These are phyloP conservation scores for Globisporangium cystogenes DNA, from an alignment of 352 stramenopile genomes.

Conservation along the genomic window DNA sequence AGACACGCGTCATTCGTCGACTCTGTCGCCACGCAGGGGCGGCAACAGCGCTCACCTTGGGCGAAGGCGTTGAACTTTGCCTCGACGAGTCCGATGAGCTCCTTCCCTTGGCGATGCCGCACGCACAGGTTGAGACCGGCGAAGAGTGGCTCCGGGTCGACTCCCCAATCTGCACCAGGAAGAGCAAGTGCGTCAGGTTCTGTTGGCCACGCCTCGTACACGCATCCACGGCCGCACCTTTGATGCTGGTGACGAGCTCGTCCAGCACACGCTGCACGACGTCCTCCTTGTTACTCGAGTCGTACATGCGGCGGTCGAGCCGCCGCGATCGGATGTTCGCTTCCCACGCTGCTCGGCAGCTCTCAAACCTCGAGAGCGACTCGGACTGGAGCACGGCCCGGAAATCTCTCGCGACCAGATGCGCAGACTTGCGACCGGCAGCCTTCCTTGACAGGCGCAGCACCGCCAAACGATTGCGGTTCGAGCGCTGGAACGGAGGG, in stretches of 20 bases:
- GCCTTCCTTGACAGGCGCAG: slow-evolving; percentile 29
- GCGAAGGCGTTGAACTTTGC: slow-evolving; percentile 51
- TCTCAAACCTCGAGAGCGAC: slow-evolving; percentile 36
- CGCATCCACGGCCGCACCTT: slow-evolving; percentile 21
- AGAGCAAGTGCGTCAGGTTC: background rate
- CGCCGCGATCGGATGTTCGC: slow-evolving; percentile 20
- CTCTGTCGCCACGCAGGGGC: background rate
- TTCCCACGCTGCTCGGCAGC: slow-evolving; percentile 46
- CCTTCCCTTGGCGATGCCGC: slow-evolving; percentile 37
- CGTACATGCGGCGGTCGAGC: slow-evolving; percentile 16
- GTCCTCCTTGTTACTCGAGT: slow-evolving; percentile 30
- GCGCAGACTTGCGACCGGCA: slow-evolving; percentile 29
- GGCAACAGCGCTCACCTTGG: slow-evolving; percentile 12
- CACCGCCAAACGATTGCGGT: slow-evolving; percentile 37
- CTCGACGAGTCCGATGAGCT: slow-evolving; percentile 32
- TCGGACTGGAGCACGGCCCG: slow-evolving; percentile 19
- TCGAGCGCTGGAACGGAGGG: slow-evolving; percentile 42
- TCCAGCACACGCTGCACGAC: slow-evolving; percentile 48
- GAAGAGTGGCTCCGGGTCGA: slow-evolving; percentile 61
- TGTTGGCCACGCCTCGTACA: background rate
- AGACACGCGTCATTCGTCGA: background rate
- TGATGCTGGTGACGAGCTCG: slow-evolving; percentile 47
- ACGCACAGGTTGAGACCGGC: slow-evolving; percentile 62
- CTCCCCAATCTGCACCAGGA: slow-evolving; percentile 41
- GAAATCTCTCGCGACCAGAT: slow-evolving; percentile 48